Percentiles rank a stretch among this genome's conserved stretches.
Evolutionary conservation across 2,329 filamentous ascomycete genomes (phyloP).

Genomic region (Sphaerostilbella broomeana): DNA sequence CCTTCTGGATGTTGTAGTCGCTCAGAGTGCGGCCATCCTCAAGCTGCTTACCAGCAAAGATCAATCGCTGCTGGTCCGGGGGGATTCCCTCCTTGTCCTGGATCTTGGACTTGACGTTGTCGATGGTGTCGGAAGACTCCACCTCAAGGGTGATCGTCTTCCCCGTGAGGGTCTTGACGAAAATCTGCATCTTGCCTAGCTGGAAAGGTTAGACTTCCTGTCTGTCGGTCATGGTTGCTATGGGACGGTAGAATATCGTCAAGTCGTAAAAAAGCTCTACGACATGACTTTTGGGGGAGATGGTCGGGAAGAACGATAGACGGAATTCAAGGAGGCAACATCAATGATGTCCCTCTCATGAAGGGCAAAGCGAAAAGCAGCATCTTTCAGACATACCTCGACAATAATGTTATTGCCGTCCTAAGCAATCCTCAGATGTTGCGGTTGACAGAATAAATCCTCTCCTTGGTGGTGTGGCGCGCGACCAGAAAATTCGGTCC

Average conservation of each 20-base stretch:
- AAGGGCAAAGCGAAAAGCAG: conserved; percentile 28
- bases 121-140: conserved; percentile 98
- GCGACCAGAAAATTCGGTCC: conserved; percentile 22
- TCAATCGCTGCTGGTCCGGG: conserved; percentile 97
- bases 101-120: conserved; percentile 99
- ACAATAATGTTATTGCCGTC: conserved; percentile 55
- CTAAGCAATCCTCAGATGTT: conserved; percentile 56
- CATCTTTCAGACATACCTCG: conserved; percentile 56
- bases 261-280: conserved; percentile 6
- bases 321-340: conserved; percentile 28
- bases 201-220: conserved; percentile 35
- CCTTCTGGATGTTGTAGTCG: conserved; percentile 99
- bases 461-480: conserved; percentile 25
- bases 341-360: conserved; percentile 22
- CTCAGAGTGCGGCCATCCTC: conserved; percentile 98
- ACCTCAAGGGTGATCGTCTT: conserved; percentile 99
- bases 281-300: not conserved
- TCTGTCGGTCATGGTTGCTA: not conserved
- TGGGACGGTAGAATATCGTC: conserved; percentile 2
- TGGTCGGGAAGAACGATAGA: conserved; percentile 5
- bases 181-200: conserved; percentile 68
- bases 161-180: conserved; percentile 87
- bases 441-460: conserved; percentile 27
- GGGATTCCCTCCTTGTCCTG: conserved; percentile 99
- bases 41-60: conserved; percentile 99